phyloP scores from a whole-genome alignment of 148 eudicot genomes.

The Camellia lanceoleosa region DNA sequence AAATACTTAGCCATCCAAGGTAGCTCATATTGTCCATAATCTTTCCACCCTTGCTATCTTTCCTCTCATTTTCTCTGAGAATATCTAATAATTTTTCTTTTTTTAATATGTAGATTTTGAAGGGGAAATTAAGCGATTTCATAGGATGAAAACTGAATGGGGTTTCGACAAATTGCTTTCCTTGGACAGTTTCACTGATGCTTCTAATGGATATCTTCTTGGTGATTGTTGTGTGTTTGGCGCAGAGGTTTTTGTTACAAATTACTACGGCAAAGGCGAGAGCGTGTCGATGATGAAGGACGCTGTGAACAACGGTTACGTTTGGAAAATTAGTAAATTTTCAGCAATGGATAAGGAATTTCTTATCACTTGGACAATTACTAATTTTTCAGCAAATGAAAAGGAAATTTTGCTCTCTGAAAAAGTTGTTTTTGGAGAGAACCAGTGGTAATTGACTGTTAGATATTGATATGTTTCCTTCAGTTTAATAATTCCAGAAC shows the following conservation, averaged over 20 bases:
- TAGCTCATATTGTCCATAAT: neutral
- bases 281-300: neutral
- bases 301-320: neutral
- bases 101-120: neutral
- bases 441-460: neutral
- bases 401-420: neutral
- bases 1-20: conserved; percentile 1
- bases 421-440: neutral
- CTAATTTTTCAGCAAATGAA: too few species aligned
- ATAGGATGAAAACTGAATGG: neutral
- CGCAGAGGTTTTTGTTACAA: conserved; percentile 2
- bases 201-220: neutral
- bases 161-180: conserved; percentile 2
- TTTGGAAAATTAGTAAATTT: neutral
- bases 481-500: neutral
- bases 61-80: neutral
- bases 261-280: neutral
- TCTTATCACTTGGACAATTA: too few species aligned
- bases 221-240: neutral
- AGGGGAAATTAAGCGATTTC: neutral
- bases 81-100: neutral
- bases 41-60: neutral
- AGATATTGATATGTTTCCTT: neutral
- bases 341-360: neutral
- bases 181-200: neutral